Evolutionary conservation across 805 yeast species (phyloP).

Genomic region (Cyberlindnera subsufficiens): DNA sequence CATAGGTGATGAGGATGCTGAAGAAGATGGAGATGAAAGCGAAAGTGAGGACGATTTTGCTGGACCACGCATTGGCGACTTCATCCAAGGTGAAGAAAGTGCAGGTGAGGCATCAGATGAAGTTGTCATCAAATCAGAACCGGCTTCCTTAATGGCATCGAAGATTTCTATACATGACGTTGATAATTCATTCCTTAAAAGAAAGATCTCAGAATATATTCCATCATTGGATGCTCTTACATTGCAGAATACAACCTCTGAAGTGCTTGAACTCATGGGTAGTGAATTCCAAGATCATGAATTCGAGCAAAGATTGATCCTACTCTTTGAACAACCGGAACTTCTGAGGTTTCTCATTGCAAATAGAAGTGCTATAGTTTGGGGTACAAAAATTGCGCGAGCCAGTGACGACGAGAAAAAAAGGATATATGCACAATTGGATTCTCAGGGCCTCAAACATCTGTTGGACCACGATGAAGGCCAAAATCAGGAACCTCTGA

Average conservation of each 20-base stretch:
- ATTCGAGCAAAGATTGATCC: constrained; percentile 49
- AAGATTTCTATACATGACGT: constrained; percentile 32
- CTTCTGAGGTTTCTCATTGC: constrained; percentile 43
- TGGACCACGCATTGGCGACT: constrained; percentile 26
- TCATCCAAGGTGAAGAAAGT: constrained; percentile 19
- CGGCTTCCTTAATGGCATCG: constrained; percentile 2
- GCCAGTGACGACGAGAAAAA: constrained; percentile 32
- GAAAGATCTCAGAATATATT: constrained; percentile 34
- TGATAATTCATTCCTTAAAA: constrained; percentile 49
- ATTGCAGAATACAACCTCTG: constrained; percentile 33
- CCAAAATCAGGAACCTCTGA: constrained; percentile 15
- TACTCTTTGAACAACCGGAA: constrained; percentile 44
- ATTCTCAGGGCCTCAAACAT: constrained; percentile 31
- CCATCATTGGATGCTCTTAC: constrained; percentile 33
- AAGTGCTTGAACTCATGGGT: constrained; percentile 36
- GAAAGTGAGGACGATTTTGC: constrained; percentile 29
- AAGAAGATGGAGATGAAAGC: constrained; percentile 24
- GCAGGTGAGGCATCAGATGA: constrained; percentile 18
- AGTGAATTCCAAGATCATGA: constrained; percentile 31
- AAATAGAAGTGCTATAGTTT: constrained; percentile 47
- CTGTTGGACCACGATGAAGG: constrained; percentile 28
- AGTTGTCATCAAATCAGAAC: constrained; percentile 16
- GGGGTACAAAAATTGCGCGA: constrained; percentile 43
- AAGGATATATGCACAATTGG: constrained; percentile 38
- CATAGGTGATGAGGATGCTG: constrained; percentile 25